These are phyloP conservation scores for Pyronema omphalodes DNA, from an alignment of 495 filamentous ascomycete species.

Conservation along the genomic window DNA sequence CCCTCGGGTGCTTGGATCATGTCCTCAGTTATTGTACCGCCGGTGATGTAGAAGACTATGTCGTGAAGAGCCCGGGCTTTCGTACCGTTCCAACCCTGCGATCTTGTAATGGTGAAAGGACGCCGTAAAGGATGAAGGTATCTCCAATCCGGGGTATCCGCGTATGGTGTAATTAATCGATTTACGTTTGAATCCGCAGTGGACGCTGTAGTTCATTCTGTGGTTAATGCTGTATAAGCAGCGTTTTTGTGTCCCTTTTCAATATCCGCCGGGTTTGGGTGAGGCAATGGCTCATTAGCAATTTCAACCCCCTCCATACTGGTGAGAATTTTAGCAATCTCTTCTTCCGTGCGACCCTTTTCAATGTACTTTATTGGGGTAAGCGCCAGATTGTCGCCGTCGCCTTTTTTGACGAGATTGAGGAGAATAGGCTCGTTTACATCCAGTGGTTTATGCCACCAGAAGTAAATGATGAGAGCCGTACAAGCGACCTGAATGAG, in stretches of 20 bases:
- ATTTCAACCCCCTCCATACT: neutral
- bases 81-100: neutral
- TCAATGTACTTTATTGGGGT: neutral
- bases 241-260: neutral
- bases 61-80: neutral
- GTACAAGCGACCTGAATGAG: conserved; percentile 9
- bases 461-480: conserved; percentile 5
- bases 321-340: neutral
- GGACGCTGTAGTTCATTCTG: neutral
- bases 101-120: neutral
- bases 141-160: neutral
- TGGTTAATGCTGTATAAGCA: neutral
- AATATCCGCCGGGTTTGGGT: neutral
- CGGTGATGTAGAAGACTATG: neutral
- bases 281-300: neutral
- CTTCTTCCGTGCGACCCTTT: neutral
- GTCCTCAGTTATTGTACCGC: neutral
- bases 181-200: neutral
- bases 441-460: conserved; percentile 14
- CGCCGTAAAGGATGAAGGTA: neutral
- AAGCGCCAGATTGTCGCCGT: neutral
- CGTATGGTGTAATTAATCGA: neutral
- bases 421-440: conserved; percentile 9
- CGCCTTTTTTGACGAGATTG: neutral
- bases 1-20: too few species aligned